Evolutionary conservation across 2,329 filamentous ascomycete species (phyloP).

Genomic region (Cladosporium sp.): DNA sequence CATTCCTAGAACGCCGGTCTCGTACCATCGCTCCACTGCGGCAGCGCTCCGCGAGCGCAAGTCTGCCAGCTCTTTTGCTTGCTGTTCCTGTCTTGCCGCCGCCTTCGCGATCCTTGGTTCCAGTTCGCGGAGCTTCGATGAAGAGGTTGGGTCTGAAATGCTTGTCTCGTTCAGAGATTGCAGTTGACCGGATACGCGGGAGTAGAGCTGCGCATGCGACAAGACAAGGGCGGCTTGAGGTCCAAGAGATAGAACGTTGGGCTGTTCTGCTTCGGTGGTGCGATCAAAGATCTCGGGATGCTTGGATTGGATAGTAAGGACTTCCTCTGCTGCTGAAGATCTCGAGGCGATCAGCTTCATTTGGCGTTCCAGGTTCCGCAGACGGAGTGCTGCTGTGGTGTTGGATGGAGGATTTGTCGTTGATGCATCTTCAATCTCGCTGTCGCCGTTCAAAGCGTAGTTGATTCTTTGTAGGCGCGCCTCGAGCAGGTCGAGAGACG

Average conservation of each 20-base stretch:
- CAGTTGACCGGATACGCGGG: conserved; percentile 40
- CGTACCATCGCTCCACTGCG: conserved; percentile 61
- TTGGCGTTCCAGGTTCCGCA: conserved; percentile 24
- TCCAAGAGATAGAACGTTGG: conserved; percentile 21
- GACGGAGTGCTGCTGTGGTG: not conserved
- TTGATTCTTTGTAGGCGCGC: conserved; percentile 42
- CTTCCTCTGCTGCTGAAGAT: conserved; percentile 36
- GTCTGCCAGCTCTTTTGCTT: conserved; percentile 58
- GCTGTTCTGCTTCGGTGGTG: conserved; percentile 19
- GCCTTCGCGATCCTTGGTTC: conserved; percentile 59
- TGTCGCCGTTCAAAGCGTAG: conserved; percentile 39
- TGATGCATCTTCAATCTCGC: conserved; percentile 7
- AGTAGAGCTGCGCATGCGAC: conserved; percentile 41
- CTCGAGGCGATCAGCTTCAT: conserved; percentile 36
- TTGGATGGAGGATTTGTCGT: not conserved
- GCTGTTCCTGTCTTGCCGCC: conserved; percentile 57
- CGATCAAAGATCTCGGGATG: conserved; percentile 37
- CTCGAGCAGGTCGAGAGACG: conserved; percentile 43
- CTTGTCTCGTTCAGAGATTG: conserved; percentile 40
- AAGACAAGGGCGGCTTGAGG: conserved; percentile 37
- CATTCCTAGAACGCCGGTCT: conserved; percentile 63
- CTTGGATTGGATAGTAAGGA: conserved; percentile 37
- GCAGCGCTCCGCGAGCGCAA: conserved; percentile 60
- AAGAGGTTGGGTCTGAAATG: conserved; percentile 39
- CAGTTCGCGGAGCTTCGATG: conserved; percentile 54